Evolutionary conservation across 225 moss, liverwort and hornwort genomes (phyloP).

Genomic region (Thuidium tamariscinum): DNA sequence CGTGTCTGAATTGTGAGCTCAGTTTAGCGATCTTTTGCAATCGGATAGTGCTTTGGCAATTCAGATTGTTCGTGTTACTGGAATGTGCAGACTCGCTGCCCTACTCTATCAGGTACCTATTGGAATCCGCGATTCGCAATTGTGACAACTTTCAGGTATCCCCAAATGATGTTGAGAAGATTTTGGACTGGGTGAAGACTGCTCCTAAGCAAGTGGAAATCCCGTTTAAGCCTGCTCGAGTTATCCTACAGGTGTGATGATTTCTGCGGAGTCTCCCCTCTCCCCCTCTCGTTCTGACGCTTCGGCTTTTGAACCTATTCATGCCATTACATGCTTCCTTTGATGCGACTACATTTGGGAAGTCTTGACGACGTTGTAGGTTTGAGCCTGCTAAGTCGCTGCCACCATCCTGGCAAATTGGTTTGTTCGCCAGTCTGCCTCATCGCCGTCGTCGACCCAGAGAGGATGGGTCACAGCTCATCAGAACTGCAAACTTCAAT

Average conservation of each 20-base stretch:
- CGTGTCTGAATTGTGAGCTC: background rate
- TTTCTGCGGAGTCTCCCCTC: background rate
- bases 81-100: constrained; percentile 30
- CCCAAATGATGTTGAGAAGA: constrained; percentile 67
- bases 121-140: constrained; percentile 72
- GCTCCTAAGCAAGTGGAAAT: constrained; percentile 70
- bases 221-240: constrained; percentile 90
- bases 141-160: constrained; percentile 61
- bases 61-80: background rate
- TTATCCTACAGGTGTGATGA: constrained; percentile 61
- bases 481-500: background rate
- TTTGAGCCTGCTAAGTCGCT: background rate
- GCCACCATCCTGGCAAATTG: background rate
- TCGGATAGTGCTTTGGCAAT: background rate
- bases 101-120: constrained; percentile 55
- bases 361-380: background rate
- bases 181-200: constrained; percentile 72
- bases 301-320: background rate
- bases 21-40: background rate
- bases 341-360: background rate
- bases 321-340: background rate
- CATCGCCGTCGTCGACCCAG: background rate
- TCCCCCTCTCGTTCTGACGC: background rate
- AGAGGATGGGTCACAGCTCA: background rate
- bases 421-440: background rate